phyloP scores from a whole-genome alignment of 1,284 basidiomycete genomes.

The Macrocystidia cucumis region DNA sequence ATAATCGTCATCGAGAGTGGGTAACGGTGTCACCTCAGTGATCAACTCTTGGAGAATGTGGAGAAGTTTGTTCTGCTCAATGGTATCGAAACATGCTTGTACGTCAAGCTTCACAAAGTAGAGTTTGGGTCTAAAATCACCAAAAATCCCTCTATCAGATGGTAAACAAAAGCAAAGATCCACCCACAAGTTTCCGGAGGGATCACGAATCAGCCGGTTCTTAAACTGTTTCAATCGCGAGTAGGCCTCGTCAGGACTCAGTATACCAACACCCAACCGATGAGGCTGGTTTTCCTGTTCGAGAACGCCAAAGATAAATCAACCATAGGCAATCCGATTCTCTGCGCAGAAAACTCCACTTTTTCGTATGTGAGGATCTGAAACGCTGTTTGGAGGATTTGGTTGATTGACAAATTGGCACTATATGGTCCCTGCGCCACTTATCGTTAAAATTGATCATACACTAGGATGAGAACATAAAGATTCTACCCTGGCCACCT shows the following conservation, averaged over 20 bases:
- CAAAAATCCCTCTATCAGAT: constrained; percentile 1
- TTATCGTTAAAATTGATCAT: not conserved
- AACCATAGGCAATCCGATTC: constrained; percentile 4
- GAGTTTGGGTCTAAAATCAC: constrained; percentile 57
- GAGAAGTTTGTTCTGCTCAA: constrained; percentile 84
- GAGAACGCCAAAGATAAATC: not conserved
- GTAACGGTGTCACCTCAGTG: constrained; percentile 50
- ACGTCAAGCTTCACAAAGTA: constrained; percentile 98
- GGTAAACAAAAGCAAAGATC: constrained; percentile 3
- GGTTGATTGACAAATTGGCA: constrained; percentile 69
- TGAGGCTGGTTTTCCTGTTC: constrained; percentile 59
- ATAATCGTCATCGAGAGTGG: not conserved
- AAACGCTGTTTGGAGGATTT: constrained; percentile 78
- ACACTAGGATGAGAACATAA: constrained; percentile 11
- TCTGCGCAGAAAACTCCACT: too few species aligned
- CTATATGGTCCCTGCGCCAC: constrained; percentile 20
- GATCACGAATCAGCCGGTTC: constrained; percentile 33
- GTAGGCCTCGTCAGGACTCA: constrained; percentile 82
- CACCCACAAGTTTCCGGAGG: constrained; percentile 46
- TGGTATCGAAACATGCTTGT: constrained; percentile 93
- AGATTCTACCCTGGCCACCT: constrained; percentile 23
- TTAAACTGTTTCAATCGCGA: constrained; percentile 68
- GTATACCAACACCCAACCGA: constrained; percentile 72
- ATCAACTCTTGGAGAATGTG: constrained; percentile 70
- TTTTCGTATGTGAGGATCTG: constrained; percentile 84